Percentiles rank a stretch among this genome's conserved stretches.
These are phyloP conservation scores for Elongisporangium anandrum DNA, from an alignment of 352 stramenopile genomes.

Conservation along the genomic window DNA sequence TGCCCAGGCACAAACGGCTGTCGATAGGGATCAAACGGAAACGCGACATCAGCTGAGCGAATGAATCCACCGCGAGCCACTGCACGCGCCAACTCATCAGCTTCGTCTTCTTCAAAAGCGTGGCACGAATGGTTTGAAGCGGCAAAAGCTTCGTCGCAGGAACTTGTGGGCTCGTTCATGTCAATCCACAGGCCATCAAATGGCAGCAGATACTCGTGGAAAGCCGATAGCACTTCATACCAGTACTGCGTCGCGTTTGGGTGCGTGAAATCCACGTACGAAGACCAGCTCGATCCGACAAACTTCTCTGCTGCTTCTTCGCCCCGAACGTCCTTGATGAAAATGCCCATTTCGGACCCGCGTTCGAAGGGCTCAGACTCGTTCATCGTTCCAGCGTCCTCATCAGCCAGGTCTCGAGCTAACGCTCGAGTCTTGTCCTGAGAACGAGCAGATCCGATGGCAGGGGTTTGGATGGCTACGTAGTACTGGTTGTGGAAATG, in stretches of 20 bases:
- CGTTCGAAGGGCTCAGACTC: slow-evolving; percentile 22
- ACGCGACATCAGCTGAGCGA: slow-evolving; percentile 61
- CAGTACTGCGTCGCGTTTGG: slow-evolving; percentile 67
- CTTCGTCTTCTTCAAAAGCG: background rate
- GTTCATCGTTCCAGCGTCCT: slow-evolving; percentile 4
- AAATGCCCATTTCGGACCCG: slow-evolving; percentile 54
- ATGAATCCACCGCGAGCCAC: slow-evolving; percentile 13
- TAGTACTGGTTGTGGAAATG: slow-evolving; percentile 82
- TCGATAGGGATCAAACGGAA: slow-evolving; percentile 79
- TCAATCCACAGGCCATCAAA: slow-evolving; percentile 87
- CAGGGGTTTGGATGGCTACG: slow-evolving; percentile 62
- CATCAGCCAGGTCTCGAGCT: background rate
- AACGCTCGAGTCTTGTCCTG: slow-evolving; percentile 2
- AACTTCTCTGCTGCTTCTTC: slow-evolving; percentile 63
- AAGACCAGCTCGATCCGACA: slow-evolving; percentile 56
- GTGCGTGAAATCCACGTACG: slow-evolving; percentile 86
- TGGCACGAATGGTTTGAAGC: slow-evolving; percentile 30
- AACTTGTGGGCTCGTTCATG: slow-evolving; percentile 72
- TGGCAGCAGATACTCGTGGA: slow-evolving; percentile 49
- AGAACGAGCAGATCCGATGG: slow-evolving; percentile 27
- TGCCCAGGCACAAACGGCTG: slow-evolving; percentile 73
- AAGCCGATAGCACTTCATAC: slow-evolving; percentile 52
- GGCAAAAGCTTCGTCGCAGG: slow-evolving; percentile 48
- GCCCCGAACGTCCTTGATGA: slow-evolving; percentile 70
- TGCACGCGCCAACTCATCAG: background rate